Conservation (phyloP, 2,329 filamentous ascomycete species). For the Neoarthrinium moseri region DNA sequence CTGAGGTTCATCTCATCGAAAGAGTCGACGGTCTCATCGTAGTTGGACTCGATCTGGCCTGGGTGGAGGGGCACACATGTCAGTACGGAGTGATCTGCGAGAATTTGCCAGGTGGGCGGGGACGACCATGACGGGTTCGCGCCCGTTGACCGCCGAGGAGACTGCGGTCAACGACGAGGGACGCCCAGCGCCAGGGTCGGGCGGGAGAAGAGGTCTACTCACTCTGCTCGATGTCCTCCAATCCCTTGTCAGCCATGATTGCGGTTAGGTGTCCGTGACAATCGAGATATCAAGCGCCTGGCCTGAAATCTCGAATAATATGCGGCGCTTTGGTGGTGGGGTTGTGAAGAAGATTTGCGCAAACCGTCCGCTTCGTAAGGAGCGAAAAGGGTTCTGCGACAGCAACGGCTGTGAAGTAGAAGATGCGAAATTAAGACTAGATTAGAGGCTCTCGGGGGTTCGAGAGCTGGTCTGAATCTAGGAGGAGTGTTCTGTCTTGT, state of each 20-base stretch:
- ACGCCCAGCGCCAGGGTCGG: too few relatives aligned
- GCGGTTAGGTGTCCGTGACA: conserved; percentile 48
- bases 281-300: conserved; percentile 12
- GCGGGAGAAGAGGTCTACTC: background rate
- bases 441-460: conserved; percentile 11
- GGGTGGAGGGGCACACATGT: conserved; percentile 23
- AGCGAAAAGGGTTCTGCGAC: conserved; percentile 12
- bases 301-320: conserved; percentile 10
- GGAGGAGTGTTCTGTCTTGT: conserved; percentile 4
- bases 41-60: conserved; percentile 99
- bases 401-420: conserved; percentile 19
- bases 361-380: conserved; percentile 9
- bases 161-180: background rate
- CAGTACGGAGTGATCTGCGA: conserved; percentile 9
- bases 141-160: background rate
- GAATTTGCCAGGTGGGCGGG: background rate
- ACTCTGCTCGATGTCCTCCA: conserved; percentile 67
- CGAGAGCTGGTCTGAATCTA: conserved; percentile 14
- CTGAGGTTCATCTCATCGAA: conserved; percentile 99
- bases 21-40: conserved; percentile 98
- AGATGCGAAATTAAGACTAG: conserved; percentile 17
- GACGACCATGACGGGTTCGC: background rate
- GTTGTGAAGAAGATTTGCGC: conserved; percentile 18
- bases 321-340: conserved; percentile 30
- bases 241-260: conserved; percentile 99